Percentiles rank a stretch among this genome's conserved stretches.
Evolutionary conservation across 495 filamentous ascomycete genomes (phyloP).

Genomic region (Sphaerosporella brunnea): DNA sequence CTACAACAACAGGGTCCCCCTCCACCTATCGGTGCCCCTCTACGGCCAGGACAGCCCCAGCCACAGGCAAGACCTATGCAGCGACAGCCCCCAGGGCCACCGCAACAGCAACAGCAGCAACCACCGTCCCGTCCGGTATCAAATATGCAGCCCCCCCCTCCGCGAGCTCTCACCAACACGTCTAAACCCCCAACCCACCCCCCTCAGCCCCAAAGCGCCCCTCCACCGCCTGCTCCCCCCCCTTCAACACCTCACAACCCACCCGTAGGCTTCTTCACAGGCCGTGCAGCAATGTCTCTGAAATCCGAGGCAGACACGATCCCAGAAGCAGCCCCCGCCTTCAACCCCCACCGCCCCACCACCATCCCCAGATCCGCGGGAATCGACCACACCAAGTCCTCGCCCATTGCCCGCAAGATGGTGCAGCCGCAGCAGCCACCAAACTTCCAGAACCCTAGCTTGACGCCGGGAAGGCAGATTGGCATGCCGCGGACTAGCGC

Average conservation of each 20-base stretch:
- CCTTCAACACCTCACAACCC: constrained; percentile 5
- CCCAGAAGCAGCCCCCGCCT: constrained; percentile 14
- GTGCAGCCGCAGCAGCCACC: constrained; percentile 10
- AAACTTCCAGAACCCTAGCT: constrained; percentile 23
- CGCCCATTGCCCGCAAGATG: constrained; percentile 19
- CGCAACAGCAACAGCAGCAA: not conserved
- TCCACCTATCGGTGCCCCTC: constrained; percentile 5
- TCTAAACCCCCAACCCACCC: not conserved
- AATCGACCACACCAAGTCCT: constrained; percentile 25
- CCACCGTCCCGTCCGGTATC: not conserved
- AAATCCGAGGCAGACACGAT: constrained; percentile 16
- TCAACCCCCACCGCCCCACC: constrained; percentile 23
- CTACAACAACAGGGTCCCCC: not conserved
- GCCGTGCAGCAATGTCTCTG: constrained; percentile 16
- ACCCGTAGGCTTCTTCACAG: constrained; percentile 21
- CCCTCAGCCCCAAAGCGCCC: not conserved
- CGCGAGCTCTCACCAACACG: not conserved
- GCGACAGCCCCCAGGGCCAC: not conserved
- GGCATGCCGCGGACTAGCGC: constrained; percentile 20
- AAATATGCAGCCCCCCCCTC: not conserved
- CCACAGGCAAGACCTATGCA: constrained; percentile 9
- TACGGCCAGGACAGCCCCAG: constrained; percentile 9
- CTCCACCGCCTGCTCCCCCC: too few species aligned
- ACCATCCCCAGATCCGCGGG: constrained; percentile 23
- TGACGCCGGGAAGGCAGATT: constrained; percentile 17